A percentile compares a stretch with the other conserved stretches of the same genome.
phyloP scores from a whole-genome alignment of 495 filamentous ascomycete species.

The Friedmanniomyces endolithicus region DNA sequence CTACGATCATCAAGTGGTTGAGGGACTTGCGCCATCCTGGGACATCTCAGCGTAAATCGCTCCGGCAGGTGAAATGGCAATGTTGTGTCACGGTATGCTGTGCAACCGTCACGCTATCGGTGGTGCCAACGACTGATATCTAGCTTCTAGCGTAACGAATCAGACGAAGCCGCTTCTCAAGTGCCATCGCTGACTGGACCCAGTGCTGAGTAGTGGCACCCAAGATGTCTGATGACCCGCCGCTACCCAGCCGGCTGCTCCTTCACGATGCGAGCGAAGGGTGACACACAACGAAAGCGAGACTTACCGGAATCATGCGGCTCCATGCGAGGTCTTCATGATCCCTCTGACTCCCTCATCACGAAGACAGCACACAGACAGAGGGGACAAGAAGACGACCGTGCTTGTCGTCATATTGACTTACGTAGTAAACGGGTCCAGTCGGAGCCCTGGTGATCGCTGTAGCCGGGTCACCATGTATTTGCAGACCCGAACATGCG shows the following conservation, averaged over 20 bases:
- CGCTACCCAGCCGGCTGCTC: not conserved
- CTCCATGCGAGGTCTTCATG: too few relatives aligned
- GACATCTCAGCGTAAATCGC: not conserved
- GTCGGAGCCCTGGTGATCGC: too few relatives aligned
- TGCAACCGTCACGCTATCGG: not conserved
- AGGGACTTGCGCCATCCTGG: conserved; percentile 8
- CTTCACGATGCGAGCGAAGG: not conserved
- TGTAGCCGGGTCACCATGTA: too few relatives aligned
- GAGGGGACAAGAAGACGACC: too few relatives aligned
- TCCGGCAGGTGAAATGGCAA: not conserved
- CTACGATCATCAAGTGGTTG: conserved; percentile 11
- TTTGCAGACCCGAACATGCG: too few relatives aligned
- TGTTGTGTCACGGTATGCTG: not conserved
- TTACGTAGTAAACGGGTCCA: too few relatives aligned
- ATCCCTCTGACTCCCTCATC: too few relatives aligned
- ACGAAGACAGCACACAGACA: too few relatives aligned
- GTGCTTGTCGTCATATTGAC: too few relatives aligned
- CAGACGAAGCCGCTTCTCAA: not conserved
- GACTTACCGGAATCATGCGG: too few relatives aligned
- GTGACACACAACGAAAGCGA: too few relatives aligned
- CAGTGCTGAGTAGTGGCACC: not conserved
- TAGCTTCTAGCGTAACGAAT: not conserved
- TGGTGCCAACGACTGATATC: not conserved
- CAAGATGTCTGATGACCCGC: not conserved
- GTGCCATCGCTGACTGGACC: not conserved